A percentile compares a stretch with the other conserved stretches of the same genome.
phyloP scores from a whole-genome alignment of 768 basidiomycete species.

The Phanerochaete sordida region DNA sequence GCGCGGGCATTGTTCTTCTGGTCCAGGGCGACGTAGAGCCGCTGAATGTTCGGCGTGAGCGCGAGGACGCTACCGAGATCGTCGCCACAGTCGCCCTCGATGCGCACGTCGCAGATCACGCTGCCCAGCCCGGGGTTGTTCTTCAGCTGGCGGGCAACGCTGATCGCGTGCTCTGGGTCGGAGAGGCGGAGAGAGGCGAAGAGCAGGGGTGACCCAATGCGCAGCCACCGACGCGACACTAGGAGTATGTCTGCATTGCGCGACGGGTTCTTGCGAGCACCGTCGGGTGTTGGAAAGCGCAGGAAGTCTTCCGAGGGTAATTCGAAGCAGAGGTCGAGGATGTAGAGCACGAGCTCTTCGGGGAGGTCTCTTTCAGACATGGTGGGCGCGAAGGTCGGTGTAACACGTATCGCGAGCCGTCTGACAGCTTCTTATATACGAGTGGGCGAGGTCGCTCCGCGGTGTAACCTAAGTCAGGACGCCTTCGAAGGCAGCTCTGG shows the following conservation, averaged over 20 bases:
- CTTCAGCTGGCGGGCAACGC: background rate
- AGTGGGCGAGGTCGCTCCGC: background rate
- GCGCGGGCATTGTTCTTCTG: background rate
- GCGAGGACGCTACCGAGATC: background rate
- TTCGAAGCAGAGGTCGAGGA: background rate
- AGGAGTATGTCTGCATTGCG: background rate
- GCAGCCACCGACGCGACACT: background rate
- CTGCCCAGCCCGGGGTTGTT: background rate
- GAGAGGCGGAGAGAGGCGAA: background rate
- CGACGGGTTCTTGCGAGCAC: background rate
- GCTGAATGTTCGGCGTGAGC: background rate
- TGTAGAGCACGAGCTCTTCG: background rate
- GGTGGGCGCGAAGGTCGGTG: background rate
- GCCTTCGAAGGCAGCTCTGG: background rate
- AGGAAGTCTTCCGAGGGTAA: background rate
- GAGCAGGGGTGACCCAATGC: background rate
- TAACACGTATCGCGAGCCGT: background rate
- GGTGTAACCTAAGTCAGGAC: background rate
- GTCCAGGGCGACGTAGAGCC: background rate
- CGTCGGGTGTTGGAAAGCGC: background rate
- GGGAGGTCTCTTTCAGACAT: background rate
- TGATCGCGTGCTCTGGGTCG: background rate
- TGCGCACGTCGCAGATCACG: background rate
- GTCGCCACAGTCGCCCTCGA: background rate
- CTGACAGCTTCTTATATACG: background rate